Base-by-base conservation (phyloP, 441 rosid genomes). In the Caryocar brasiliense region DNA sequence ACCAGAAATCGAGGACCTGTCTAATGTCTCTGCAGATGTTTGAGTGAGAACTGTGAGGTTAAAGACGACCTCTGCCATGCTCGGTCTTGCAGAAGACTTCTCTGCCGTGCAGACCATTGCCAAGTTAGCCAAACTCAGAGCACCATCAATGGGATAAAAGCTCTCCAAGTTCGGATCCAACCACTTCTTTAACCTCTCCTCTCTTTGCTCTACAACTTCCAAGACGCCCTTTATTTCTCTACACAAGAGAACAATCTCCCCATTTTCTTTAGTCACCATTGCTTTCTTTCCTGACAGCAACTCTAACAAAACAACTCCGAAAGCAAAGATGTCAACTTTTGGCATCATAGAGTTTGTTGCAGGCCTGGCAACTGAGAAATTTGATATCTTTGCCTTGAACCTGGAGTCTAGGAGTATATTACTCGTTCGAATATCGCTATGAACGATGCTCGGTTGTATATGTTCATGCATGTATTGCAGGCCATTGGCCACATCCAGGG, bases 391-490 rank as follows among this genome's bases (percentile, higher is more conserved):
- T 41, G 85, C 86, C 75, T 65, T 78, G 33, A 76, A 74, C 40
- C 30, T 58, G 33, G 72, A 65, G 59, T 78, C 85, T 0, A 83
- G 66, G 54, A 76, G 80, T 57, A 83, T 56, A 44, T 76, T 80
- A 20, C 68, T 66, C 9, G 75, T 58, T 29, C 72, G 59, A 46
- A 80, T 74, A 56, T 78, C 78, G 39, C 78, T 54, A 50, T 80
- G 83, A 49, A 70, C 64, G 5, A 80, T 56, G 65, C 73, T 76
- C 2, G 83, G 91, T 54, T 60, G 81, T 32, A 71, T 58, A 56
- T 76, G 86, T 20, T 83, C 86, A 29, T 80, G 83, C 76, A 80
- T 19, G 47, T 80, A 78, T 24, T 76, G 83, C 55, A 83, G 73
- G 40, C 81, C 84, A 17, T 59, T 78, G 14, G 91, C 85, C 39